phyloP scores from a whole-genome alignment of 225 moss, liverwort and hornwort genomes.

The Marchantia paleacea region DNA sequence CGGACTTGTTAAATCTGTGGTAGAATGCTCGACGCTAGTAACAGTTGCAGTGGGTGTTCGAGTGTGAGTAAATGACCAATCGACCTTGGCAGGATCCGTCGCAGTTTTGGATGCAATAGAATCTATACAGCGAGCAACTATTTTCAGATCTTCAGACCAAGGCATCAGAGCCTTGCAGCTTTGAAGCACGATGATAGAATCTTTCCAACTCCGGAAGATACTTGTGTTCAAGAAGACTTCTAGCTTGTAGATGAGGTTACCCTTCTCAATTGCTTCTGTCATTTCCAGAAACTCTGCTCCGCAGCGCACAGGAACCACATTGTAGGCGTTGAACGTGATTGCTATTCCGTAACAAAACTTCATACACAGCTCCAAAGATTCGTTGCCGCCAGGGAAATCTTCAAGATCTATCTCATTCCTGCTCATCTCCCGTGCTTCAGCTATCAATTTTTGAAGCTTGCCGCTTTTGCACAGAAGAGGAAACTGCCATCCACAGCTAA shows the following conservation, averaged over 20 bases:
- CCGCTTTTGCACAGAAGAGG: conserved; percentile 70
- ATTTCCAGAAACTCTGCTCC: conserved; percentile 84
- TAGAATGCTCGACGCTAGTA: conserved; percentile 47
- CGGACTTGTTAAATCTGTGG: conserved; percentile 46
- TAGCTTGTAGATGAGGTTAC: conserved; percentile 80
- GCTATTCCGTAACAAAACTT: conserved; percentile 86
- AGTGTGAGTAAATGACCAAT: conserved; percentile 79
- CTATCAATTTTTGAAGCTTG: conserved; percentile 62
- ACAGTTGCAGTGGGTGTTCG: conserved; percentile 37
- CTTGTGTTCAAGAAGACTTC: conserved; percentile 77
- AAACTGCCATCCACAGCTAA: conserved; percentile 42
- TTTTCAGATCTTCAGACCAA: conserved; percentile 80
- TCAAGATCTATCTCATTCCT: conserved; percentile 57
- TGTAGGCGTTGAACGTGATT: conserved; percentile 73
- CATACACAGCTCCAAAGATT: conserved; percentile 62
- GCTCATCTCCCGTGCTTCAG: conserved; percentile 53
- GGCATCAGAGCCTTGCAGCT: conserved; percentile 60
- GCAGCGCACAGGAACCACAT: conserved; percentile 64
- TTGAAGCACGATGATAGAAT: conserved; percentile 77
- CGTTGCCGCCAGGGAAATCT: conserved; percentile 73
- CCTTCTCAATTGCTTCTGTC: conserved; percentile 79
- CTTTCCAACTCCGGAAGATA: conserved; percentile 77
- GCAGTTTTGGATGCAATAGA: conserved; percentile 69
- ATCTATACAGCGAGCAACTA: conserved; percentile 62
- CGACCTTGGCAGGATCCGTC: conserved; percentile 53